Evolutionary conservation across 108 stramenopile species (phyloP).

Genomic region (Pseudonitzschia delicatissima): DNA sequence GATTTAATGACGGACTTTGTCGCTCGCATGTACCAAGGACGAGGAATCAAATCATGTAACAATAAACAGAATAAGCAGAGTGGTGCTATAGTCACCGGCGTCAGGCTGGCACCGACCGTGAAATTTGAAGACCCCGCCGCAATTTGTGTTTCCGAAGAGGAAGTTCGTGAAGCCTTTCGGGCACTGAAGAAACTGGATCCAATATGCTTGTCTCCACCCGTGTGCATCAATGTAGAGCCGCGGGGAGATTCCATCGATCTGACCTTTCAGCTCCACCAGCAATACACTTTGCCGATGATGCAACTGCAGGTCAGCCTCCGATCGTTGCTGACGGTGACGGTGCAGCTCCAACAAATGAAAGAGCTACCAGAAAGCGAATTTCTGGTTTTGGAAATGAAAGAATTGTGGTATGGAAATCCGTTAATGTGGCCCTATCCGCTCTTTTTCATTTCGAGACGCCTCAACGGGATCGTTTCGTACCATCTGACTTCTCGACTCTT

Average conservation of each 20-base stretch:
- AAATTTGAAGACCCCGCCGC: conserved; percentile 29
- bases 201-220: conserved; percentile 7
- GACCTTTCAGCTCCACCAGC: conserved; percentile 17
- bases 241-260: conserved; percentile 17
- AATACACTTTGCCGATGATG: not conserved
- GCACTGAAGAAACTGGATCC: conserved; percentile 7
- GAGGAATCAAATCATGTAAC: conserved; percentile 1
- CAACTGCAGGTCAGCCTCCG: not conserved
- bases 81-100: not conserved
- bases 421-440: not conserved
- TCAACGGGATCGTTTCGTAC: conserved; percentile 27
- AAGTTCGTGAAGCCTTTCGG: conserved; percentile 31
- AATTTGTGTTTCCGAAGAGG: conserved; percentile 7
- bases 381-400: conserved; percentile 19
- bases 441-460: conserved; percentile 16
- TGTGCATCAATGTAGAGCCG: conserved; percentile 27
- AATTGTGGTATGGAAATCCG: conserved; percentile 28
- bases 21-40: conserved; percentile 16
- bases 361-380: conserved; percentile 29
- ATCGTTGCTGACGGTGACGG: conserved; percentile 17
- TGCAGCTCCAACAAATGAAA: conserved; percentile 17
- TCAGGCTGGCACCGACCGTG: conserved; percentile 1
- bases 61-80: not conserved
- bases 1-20: conserved; percentile 20
- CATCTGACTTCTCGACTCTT: conserved; percentile 12